Percentiles rank a stretch among this genome's conserved stretches.
These are phyloP conservation scores for Monosporascus sp. DNA, from an alignment of 2,329 filamentous ascomycete species.

Conservation along the genomic window DNA sequence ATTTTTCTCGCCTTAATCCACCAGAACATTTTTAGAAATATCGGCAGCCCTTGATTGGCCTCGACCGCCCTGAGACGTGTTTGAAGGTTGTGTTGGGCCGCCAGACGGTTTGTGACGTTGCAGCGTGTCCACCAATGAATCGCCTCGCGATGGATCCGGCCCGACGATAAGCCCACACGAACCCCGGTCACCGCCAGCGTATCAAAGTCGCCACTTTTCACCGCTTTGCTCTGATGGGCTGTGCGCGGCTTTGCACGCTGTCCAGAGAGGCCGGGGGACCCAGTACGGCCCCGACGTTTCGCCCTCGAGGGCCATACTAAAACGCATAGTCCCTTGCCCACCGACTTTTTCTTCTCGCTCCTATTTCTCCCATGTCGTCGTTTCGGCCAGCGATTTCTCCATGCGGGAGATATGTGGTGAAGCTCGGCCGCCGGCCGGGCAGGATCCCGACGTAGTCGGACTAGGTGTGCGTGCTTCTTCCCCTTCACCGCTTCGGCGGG, in stretches of 20 bases:
- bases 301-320: background rate
- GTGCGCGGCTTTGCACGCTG: constrained; percentile 10
- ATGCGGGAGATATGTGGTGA: constrained; percentile 18
- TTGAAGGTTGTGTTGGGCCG: constrained; percentile 10
- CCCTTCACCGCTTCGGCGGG: background rate
- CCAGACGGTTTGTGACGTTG: constrained; percentile 15
- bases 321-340: constrained; percentile 5
- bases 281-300: background rate
- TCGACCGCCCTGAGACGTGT: too few relatives aligned
- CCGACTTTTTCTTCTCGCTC: constrained; percentile 3
- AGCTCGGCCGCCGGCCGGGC: constrained; percentile 14
- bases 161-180: constrained; percentile 1
- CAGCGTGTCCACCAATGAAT: constrained; percentile 13
- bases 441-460: constrained; percentile 17
- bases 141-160: constrained; percentile 8
- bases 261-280: constrained; percentile 10
- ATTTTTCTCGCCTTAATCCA: too few relatives aligned
- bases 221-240: constrained; percentile 6
- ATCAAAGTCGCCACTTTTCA: constrained; percentile 13
- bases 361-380: constrained; percentile 13
- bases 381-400: constrained; percentile 13
- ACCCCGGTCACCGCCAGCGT: constrained; percentile 14
- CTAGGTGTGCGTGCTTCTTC: constrained; percentile 11
- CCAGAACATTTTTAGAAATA: too few relatives aligned
- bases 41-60: too few relatives aligned